Base-by-base conservation (phyloP, 495 filamentous ascomycete genomes). In the Umbilicaria muhlenbergii region DNA sequence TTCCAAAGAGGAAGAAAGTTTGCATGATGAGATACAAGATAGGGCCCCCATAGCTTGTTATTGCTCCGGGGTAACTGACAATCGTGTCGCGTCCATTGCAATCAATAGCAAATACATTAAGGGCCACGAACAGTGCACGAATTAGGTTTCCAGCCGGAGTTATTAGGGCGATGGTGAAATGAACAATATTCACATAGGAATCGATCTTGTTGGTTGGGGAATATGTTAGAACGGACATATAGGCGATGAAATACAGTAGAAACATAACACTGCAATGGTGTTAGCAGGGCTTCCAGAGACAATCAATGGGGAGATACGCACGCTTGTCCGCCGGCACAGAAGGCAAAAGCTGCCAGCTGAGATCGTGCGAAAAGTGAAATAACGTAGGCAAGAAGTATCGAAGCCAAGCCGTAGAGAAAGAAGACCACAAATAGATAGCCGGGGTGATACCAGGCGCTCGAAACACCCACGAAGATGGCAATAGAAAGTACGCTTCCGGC, bases 361-460 rank as follows among this genome's bases (percentile, higher is more conserved):
- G 75, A 80, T 36, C 60, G 67, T 10, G 77, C 65, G 45, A 86
- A 70, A 2, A 88, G 65, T 0, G 83, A 83, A 21, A 89, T 64
- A 33, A 81, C 66, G 60, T 93, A 93, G 1, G 81, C 68, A 28
- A 80, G 60, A 10, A 87, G 59, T 18, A 70, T 81, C 3, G 81
- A 78, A 0, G 79, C 70, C 14, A 89, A 57, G 0, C 83, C 83
- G 58, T 86, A 87, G 3, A 89, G 66, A 28, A 81, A 65, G 41
- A 91, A 72, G 24, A 91, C 69, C 18, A 84, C 57, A 52, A 86
- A 88, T 10, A 91, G 61, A 49, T 87, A 91, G 36, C 73, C 80
- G 12, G 81, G 58, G 50, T 79, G 66, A 51, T 79, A 89, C 79
- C 80, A 91, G n/a, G 75, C 61, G 34, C 70, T 53, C 6, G 71